A percentile compares a stretch with the other conserved stretches of the same genome.
Evolutionary conservation across 2,329 filamentous ascomycete genomes (phyloP).

Genomic region (Seiridium cupressi): DNA sequence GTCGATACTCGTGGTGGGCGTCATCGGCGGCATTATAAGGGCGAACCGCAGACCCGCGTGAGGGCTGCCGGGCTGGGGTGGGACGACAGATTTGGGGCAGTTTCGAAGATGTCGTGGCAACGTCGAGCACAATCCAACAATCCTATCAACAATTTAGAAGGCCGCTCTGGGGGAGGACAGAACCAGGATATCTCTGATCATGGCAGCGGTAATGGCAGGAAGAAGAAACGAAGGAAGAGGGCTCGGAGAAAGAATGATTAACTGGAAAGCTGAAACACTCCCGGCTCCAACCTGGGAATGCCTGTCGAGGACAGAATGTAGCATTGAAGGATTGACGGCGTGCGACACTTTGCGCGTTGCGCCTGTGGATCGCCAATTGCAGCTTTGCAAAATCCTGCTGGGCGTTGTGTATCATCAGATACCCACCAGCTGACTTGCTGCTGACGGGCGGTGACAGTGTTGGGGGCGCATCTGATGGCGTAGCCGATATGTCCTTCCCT

Average conservation of each 20-base stretch:
- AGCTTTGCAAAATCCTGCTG: neutral
- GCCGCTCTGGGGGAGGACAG: neutral
- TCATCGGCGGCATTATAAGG: slow-evolving; percentile 2
- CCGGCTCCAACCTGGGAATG: slow-evolving; percentile 1
- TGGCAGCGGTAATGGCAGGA: neutral
- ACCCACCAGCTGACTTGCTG: neutral
- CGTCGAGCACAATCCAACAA: neutral
- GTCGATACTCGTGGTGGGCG: neutral
- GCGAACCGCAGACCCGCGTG: neutral
- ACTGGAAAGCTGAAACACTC: slow-evolving; percentile 6
- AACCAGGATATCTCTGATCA: neutral
- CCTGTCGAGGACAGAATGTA: neutral
- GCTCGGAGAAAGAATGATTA: neutral
- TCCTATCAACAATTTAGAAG: slow-evolving; percentile 8
- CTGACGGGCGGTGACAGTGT: too few relatives aligned
- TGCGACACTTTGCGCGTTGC: slow-evolving; percentile 5
- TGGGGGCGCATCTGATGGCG: too few relatives aligned
- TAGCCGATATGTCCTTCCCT: too few relatives aligned
- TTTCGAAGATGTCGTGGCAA: neutral
- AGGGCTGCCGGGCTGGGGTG: neutral
- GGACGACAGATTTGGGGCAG: neutral
- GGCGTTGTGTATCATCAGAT: neutral
- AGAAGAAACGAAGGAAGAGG: neutral
- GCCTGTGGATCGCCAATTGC: neutral
- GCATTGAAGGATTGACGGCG: slow-evolving; percentile 4